These are phyloP conservation scores for Aspergillus sp. DNA, from an alignment of 2,329 filamentous ascomycete genomes.

Conservation along the genomic window DNA sequence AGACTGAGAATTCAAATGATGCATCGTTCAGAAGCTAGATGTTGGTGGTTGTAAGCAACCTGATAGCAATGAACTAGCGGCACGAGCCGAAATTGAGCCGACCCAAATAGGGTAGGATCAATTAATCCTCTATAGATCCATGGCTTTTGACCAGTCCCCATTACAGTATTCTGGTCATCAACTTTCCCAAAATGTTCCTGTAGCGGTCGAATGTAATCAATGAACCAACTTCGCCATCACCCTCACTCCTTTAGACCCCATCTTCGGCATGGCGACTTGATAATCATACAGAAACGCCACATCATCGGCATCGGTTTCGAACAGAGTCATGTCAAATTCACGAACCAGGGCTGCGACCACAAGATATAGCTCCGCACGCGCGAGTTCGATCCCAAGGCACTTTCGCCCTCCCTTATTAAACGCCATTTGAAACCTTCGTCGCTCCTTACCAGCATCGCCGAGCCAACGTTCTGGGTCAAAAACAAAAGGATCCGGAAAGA, in stretches of 20 bases:
- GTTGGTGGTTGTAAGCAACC: no score
- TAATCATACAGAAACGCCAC: conserved; percentile 33
- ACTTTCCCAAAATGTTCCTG: no score
- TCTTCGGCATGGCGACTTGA: conserved; percentile 29
- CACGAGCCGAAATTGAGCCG: no score
- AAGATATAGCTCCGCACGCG: conserved; percentile 34
- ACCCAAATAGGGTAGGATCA: no score
- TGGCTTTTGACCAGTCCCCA: no score
- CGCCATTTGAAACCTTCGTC: conserved; percentile 44
- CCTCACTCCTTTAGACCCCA: conserved; percentile 27
- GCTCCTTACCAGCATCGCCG: conserved; percentile 28
- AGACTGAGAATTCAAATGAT: no score
- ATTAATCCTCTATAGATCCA: no score
- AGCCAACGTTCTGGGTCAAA: conserved; percentile 49
- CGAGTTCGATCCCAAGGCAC: conserved; percentile 47
- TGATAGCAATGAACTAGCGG: no score
- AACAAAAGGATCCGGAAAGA: conserved; percentile 38
- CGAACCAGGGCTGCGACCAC: conserved; percentile 29
- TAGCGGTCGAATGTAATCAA: no score
- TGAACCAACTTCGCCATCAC: conserved; percentile 11
- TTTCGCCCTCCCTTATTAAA: conserved; percentile 46
- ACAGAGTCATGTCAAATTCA: conserved; percentile 31
- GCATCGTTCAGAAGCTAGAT: no score
- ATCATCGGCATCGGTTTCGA: conserved; percentile 29
- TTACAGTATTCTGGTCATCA: no score